phyloP scores from a whole-genome alignment of 2,329 filamentous ascomycete genomes.

The Apiospora hydei region DNA sequence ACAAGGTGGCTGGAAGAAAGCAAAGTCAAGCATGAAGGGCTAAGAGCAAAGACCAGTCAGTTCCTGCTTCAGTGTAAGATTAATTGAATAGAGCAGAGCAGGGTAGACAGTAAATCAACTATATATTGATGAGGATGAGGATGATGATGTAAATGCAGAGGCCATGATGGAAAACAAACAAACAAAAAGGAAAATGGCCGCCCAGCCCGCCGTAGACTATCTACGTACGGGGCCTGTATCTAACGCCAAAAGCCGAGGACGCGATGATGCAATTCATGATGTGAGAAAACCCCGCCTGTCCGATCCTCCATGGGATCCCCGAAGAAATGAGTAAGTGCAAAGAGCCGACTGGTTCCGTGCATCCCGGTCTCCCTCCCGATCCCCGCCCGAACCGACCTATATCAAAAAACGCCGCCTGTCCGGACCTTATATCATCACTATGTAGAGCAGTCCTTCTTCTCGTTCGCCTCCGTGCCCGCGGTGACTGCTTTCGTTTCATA shows the following conservation, averaged over 20 bases:
- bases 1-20: not conserved
- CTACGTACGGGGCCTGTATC: not conserved
- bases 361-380: slow-evolving; percentile 9
- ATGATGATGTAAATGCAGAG: slow-evolving; percentile 5
- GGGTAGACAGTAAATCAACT: not conserved
- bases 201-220: not conserved
- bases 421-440: not conserved
- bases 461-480: slow-evolving; percentile 1
- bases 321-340: not conserved
- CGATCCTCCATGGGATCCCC: not conserved
- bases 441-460: not conserved
- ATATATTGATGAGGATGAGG: slow-evolving; percentile 6
- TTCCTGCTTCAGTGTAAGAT: not conserved
- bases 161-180: not conserved
- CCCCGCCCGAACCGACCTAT: slow-evolving; percentile 18
- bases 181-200: not conserved
- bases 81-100: not conserved
- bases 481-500: slow-evolving; percentile 21
- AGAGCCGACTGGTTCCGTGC: slow-evolving; percentile 16
- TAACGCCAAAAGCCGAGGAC: slow-evolving; percentile 8
- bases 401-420: slow-evolving; percentile 15
- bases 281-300: not conserved
- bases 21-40: not conserved
- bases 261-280: slow-evolving; percentile 9
- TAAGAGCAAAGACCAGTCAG: not conserved